Evolutionary conservation across 331 rosid species (phyloP), one percentile per base, ranked within the genome.

Genomic region (Phaseolus coccineus): DNA sequence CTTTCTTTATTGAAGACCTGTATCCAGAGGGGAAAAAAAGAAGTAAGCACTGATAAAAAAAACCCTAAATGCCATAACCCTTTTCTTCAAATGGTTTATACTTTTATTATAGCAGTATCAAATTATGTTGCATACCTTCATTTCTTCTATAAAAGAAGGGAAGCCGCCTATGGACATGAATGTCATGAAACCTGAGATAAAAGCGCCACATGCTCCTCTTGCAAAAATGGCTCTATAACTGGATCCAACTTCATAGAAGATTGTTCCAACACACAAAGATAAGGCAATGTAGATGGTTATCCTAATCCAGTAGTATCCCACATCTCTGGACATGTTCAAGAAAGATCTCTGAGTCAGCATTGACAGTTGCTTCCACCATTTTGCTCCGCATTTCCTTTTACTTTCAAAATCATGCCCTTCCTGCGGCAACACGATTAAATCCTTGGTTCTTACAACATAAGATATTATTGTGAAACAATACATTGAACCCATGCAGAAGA

Each of bases 251-350:
- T 85, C 77, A 15, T 83, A 93, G 80, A 91, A 96, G 76, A 96
- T 86, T 11, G 94, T 89, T 46, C 98, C 99, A 7, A 93, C 94
- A 68, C 90, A 93, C n/a, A 96, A 3, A 42, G 99, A 93, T 74
- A 96, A 83, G 22, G 81, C 81, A 2, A 93, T 40, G 22, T 96
- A 96, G 62, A 91, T 83, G 42, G 69, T 69, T 68, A 96, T 81
- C 89, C 99, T 91, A 67, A 93, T 86, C 99, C 99, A 96, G 76
- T 91, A 96, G 81, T 96, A 96, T n/a, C 98, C 99, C n/a, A 87
- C 80, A 71, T 96, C 99, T 73, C 99, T 91, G 30, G 71, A 84
- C 99, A 96, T 96, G 92, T 96, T 96, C 66, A 89, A 82, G 25
- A 87, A 85, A 28, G 99, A 96, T 85, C 99, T 88, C 0, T 24